phyloP scores from a whole-genome alignment of 306 rosid species.

The Canavalia ensiformis region DNA sequence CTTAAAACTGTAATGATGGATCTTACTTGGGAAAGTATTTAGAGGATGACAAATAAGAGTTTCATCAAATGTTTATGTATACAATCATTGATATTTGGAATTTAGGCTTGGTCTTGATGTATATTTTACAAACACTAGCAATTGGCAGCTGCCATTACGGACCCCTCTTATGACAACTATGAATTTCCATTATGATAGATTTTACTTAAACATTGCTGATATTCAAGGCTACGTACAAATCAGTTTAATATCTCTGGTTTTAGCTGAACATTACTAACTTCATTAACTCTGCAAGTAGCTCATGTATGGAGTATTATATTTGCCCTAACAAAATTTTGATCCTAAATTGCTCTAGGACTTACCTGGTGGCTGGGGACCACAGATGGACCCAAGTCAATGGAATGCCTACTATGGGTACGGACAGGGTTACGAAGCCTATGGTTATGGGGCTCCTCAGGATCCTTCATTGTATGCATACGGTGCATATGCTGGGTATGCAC shows the following conservation, averaged over 20 bases:
- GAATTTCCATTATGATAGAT: slow-evolving; percentile 8
- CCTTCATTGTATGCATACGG: slow-evolving; percentile 80
- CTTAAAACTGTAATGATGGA: not conserved
- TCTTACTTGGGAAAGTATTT: not conserved
- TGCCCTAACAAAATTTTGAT: slow-evolving; percentile 28
- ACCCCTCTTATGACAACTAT: slow-evolving; percentile 3
- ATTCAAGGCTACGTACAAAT: not conserved
- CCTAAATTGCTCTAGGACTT: slow-evolving; percentile 61
- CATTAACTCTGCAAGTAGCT: slow-evolving; percentile 19
- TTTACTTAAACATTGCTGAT: not conserved
- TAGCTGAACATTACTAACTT: too few relatives aligned
- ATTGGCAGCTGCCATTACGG: not conserved
- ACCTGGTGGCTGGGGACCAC: slow-evolving; percentile 79
- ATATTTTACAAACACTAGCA: slow-evolving; percentile 20
- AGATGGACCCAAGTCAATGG: slow-evolving; percentile 89
- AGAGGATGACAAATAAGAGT: slow-evolving; percentile 33
- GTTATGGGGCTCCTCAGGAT: slow-evolving; percentile 81
- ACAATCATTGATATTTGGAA: not conserved
- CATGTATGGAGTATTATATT: not conserved
- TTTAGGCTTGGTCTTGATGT: slow-evolving; percentile 6
- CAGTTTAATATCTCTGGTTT: slow-evolving; percentile 11
- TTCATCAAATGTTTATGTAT: not conserved
- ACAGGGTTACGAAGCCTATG: slow-evolving; percentile 88
- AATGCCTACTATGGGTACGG: slow-evolving; percentile 84
- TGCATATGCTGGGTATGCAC: slow-evolving; percentile 82